Conservation (phyloP, 352 stramenopile species). For the Blastocystis sp. region DNA sequence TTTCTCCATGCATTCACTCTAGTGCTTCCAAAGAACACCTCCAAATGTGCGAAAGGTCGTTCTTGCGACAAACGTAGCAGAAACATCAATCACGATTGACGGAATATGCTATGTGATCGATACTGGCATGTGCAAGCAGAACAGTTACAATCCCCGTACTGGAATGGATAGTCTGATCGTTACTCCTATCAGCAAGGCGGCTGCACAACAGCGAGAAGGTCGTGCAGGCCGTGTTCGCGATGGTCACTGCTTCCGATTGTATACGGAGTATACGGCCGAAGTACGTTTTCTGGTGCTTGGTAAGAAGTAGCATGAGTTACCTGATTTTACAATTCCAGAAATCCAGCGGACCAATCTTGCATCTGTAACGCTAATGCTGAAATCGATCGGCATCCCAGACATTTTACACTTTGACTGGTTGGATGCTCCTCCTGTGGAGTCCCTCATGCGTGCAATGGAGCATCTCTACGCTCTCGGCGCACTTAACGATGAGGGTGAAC, state of each 20-base stretch:
- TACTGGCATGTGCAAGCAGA: constrained; percentile 99
- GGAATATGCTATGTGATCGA: constrained; percentile 99
- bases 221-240: constrained; percentile 87
- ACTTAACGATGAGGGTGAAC: constrained; percentile 91
- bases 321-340: constrained; percentile 92
- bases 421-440: constrained; percentile 93
- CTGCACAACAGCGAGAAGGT: constrained; percentile 88
- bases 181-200: constrained; percentile 87
- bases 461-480: constrained; percentile 97
- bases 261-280: constrained; percentile 88
- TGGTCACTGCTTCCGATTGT: constrained; percentile 97
- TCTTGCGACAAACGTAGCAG: constrained; percentile 97
- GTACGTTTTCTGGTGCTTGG: background rate
- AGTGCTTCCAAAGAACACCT: constrained; percentile 96
- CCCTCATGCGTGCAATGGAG: constrained; percentile 92
- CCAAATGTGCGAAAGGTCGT: constrained; percentile 91
- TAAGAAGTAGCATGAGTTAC: constrained; percentile 80
- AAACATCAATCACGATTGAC: constrained; percentile 97
- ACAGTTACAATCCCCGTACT: constrained; percentile 92
- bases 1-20: constrained; percentile 65
- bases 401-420: constrained; percentile 99
- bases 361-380: constrained; percentile 95
- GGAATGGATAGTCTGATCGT: constrained; percentile 98
- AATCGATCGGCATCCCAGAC: constrained; percentile 97
- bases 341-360: constrained; percentile 93